These are phyloP conservation scores for Tephrocybe sp. DNA, from an alignment of 768 basidiomycete genomes.

Conservation along the genomic window DNA sequence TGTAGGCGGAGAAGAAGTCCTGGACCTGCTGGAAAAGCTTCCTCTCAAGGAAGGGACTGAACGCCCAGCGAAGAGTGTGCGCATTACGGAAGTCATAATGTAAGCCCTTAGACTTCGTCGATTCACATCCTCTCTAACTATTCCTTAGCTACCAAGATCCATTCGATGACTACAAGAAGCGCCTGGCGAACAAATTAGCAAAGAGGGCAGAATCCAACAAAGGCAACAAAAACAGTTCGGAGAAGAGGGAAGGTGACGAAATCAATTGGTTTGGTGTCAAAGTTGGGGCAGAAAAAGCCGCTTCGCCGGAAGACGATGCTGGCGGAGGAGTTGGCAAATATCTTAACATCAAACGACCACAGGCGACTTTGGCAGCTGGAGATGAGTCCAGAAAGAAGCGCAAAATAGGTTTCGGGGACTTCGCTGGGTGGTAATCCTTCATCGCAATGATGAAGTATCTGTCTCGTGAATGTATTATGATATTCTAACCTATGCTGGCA, in stretches of 20 bases:
- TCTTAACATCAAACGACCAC: conserved; percentile 53
- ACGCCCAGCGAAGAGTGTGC: conserved; percentile 79
- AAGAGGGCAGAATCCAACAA: conserved; percentile 43
- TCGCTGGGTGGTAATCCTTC: conserved; percentile 72
- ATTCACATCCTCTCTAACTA: conserved; percentile 6
- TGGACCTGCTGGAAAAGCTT: conserved; percentile 79
- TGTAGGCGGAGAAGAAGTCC: conserved; percentile 91
- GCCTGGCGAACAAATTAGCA: conserved; percentile 76
- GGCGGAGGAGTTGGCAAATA: conserved; percentile 80
- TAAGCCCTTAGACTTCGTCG: conserved; percentile 34
- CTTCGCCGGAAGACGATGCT: conserved; percentile 26
- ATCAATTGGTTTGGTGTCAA: conserved; percentile 90
- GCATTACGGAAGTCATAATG: conserved; percentile 86
- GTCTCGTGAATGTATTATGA: no score
- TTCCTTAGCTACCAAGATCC: conserved; percentile 82
- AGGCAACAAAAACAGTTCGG: conserved; percentile 28
- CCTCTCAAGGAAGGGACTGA: conserved; percentile 84
- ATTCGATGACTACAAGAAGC: conserved; percentile 87
- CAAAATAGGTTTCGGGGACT: conserved; percentile 87
- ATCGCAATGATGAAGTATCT: neutral
- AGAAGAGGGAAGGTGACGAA: conserved; percentile 63
- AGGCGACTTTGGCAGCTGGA: conserved; percentile 21
- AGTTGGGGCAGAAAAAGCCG: conserved; percentile 50
- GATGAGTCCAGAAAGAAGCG: conserved; percentile 74
- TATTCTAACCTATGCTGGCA: conserved; percentile 27